Evolutionary conservation across 352 stramenopile species (phyloP), one percentile per base, ranked within the genome.

Genomic region (Phytophthora meadii): DNA sequence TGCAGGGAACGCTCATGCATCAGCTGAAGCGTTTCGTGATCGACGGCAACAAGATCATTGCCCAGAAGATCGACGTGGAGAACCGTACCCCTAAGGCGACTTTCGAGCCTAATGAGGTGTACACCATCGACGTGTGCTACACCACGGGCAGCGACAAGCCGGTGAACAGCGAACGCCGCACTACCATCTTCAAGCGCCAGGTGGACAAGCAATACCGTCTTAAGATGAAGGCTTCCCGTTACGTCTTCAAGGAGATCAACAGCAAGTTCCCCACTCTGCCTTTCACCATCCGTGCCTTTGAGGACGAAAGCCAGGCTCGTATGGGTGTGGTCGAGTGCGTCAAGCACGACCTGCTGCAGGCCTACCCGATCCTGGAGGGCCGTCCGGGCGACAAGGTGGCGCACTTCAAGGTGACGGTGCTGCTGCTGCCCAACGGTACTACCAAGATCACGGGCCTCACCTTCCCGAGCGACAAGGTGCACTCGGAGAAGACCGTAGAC

Each of bases 21-120:
- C 98, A 99, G 87, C 97, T 99, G 76, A 99, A 99, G 82, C 94
- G 96, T 63, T 98, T 95, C 64, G 96, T 99, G 12, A 98, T 99
- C 64, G 97, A 99, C 74, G 98, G 97, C 57, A 98, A 98, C 72
- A 99, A 99, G 81, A 74, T 97, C 30, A 97, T 98, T 54, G 80
- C 97, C 28, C 79, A 95, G 70, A 94, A 95, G 68, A 79, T 96
- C n/a, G 92, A 98, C 70, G 72, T 92, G 45, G 94, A 98, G 61
- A 89, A 92, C 68, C 84, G 87, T 54, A 90, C 81, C 46, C 82
- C 84, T 6, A 94, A 92, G 73, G 73, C 90, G 7, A 94, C 84
- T 49, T 99, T 99, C 75, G 97, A 99, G 77, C 76, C 95, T 25
- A 94, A 97, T 60, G 95, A 99, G 81, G 98, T 99, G 39, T 99